A percentile compares a stretch with the other conserved stretches of the same genome.
Conservation (phyloP, 805 yeast genomes). For the Ogataea polymorpha region DNA sequence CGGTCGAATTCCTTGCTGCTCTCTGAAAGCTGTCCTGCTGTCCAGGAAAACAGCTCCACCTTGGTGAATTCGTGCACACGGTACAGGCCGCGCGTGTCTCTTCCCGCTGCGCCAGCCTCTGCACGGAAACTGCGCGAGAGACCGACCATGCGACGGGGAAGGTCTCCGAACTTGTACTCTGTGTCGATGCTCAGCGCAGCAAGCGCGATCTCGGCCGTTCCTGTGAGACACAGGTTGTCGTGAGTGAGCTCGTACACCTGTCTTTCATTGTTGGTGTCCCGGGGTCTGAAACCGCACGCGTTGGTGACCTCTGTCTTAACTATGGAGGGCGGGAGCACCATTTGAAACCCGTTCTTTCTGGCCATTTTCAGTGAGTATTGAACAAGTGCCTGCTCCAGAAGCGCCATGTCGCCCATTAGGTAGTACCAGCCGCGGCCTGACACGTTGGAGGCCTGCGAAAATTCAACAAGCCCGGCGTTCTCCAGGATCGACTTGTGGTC, state of each 20-base stretch:
- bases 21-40: slow-evolving; percentile 28
- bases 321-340: slow-evolving; percentile 81
- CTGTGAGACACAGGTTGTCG: slow-evolving; percentile 64
- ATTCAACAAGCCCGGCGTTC: slow-evolving; percentile 63
- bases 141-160: slow-evolving; percentile 69
- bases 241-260: slow-evolving; percentile 68
- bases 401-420: slow-evolving; percentile 78
- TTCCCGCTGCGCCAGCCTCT: slow-evolving; percentile 96
- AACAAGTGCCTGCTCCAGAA: slow-evolving; percentile 83
- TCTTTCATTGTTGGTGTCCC: slow-evolving; percentile 80
- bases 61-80: slow-evolving; percentile 96
- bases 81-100: slow-evolving; percentile 86
- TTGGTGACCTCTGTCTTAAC: slow-evolving; percentile 71
- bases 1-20: slow-evolving; percentile 55
- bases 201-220: slow-evolving; percentile 93
- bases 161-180: slow-evolving; percentile 27
- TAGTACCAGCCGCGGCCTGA: slow-evolving; percentile 91
- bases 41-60: slow-evolving; percentile 87
- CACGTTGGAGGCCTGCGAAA: slow-evolving; percentile 66
- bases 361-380: slow-evolving; percentile 75
- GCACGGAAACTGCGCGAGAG: slow-evolving; percentile 86
- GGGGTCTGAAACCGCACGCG: slow-evolving; percentile 94
- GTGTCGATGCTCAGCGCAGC: slow-evolving; percentile 70
- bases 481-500: slow-evolving; percentile 77
- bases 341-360: slow-evolving; percentile 58